Evolutionary conservation across 2,329 filamentous ascomycete species (phyloP).

Genomic region (Ascochyta fabae): DNA sequence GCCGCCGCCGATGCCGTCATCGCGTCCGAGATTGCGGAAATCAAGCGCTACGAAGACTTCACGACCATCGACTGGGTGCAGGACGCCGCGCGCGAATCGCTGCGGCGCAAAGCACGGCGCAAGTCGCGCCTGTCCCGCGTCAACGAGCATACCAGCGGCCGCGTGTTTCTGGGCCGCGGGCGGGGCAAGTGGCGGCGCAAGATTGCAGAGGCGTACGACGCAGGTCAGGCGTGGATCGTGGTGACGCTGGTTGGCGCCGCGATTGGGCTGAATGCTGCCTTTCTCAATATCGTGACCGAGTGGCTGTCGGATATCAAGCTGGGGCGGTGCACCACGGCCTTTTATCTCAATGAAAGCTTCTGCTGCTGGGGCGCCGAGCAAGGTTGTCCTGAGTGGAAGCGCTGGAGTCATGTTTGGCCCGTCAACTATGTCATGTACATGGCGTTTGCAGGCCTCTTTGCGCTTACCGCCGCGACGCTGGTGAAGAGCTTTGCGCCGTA

Average conservation of each 20-base stretch:
- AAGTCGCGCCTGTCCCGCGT: conserved; percentile 66
- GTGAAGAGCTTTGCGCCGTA: conserved; percentile 95
- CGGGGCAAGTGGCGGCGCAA: conserved; percentile 72
- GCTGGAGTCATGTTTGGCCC: conserved; percentile 79
- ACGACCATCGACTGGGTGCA: conserved; percentile 99
- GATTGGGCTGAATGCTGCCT: conserved; percentile 90
- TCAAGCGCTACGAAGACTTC: conserved; percentile 98
- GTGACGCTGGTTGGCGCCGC: conserved; percentile 91
- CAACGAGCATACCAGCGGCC: not conserved
- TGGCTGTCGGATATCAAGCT: conserved; percentile 96
- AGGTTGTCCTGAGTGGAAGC: conserved; percentile 87
- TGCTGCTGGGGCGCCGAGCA: conserved; percentile 97
- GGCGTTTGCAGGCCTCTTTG: conserved; percentile 81
- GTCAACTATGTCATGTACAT: conserved; percentile 91
- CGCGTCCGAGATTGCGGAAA: conserved; percentile 94
- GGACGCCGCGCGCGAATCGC: conserved; percentile 89
- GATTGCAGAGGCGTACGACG: conserved; percentile 87
- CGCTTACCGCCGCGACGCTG: conserved; percentile 79
- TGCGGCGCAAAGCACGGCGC: conserved; percentile 77
- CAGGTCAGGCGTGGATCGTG: conserved; percentile 97
- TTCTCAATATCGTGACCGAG: conserved; percentile 94
- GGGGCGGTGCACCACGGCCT: conserved; percentile 93
- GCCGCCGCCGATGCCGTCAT: conserved; percentile 72
- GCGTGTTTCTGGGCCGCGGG: conserved; percentile 69
- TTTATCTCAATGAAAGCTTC: conserved; percentile 96